phyloP scores from a whole-genome alignment of 2,329 filamentous ascomycete species.

The Exophiala mesophila region DNA sequence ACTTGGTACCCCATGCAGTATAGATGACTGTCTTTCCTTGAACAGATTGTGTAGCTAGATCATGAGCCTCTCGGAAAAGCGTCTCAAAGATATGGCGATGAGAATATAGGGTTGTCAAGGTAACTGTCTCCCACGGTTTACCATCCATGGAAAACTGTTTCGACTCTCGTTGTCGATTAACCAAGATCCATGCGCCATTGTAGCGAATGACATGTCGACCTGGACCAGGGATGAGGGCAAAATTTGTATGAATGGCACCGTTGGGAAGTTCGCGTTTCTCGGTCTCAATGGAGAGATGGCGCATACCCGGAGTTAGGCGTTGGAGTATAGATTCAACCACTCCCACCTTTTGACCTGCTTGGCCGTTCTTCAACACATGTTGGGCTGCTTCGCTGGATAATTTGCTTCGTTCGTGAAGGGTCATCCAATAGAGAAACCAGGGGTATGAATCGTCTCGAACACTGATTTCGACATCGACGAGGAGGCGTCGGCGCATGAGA shows the following conservation, averaged over 20 bases:
- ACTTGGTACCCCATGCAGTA: slow-evolving; percentile 76
- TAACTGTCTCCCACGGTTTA: slow-evolving; percentile 89
- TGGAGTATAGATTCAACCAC: slow-evolving; percentile 52
- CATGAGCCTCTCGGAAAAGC: slow-evolving; percentile 81
- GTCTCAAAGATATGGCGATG: slow-evolving; percentile 86
- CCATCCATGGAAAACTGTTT: slow-evolving; percentile 61
- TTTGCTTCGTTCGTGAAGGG: slow-evolving; percentile 66
- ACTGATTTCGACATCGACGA: slow-evolving; percentile 94
- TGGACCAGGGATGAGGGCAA: slow-evolving; percentile 85
- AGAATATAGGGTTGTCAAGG: slow-evolving; percentile 83
- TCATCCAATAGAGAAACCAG: slow-evolving; percentile 94
- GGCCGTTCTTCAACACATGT: not conserved
- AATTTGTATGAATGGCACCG: slow-evolving; percentile 70
- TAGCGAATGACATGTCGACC: slow-evolving; percentile 85
- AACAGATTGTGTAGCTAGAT: slow-evolving; percentile 69
- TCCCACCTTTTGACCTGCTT: slow-evolving; percentile 34
- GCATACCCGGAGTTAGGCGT: slow-evolving; percentile 55
- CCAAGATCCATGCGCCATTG: slow-evolving; percentile 77
- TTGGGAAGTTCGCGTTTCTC: slow-evolving; percentile 58
- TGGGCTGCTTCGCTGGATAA: slow-evolving; percentile 41
- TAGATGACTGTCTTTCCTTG: slow-evolving; percentile 94
- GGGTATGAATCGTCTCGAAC: slow-evolving; percentile 88
- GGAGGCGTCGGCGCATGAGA: slow-evolving; percentile 74
- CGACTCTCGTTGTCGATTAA: slow-evolving; percentile 75
- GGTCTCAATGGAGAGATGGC: slow-evolving; percentile 62